Percentiles rank a stretch among this genome's conserved stretches.
phyloP scores from a whole-genome alignment of 805 yeast species.

The Saturnispora serradocipensis region DNA sequence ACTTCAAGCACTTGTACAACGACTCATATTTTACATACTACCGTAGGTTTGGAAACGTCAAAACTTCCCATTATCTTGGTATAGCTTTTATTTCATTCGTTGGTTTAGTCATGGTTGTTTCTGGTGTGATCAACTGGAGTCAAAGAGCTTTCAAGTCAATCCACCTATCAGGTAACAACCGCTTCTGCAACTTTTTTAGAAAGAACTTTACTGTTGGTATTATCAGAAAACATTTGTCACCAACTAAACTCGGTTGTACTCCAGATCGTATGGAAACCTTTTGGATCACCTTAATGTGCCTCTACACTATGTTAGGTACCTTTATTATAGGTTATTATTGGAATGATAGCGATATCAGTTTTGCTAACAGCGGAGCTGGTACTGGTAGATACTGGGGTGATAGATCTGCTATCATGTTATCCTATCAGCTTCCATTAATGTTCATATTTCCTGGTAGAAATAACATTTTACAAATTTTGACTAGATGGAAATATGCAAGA shows the following conservation, averaged over 20 bases:
- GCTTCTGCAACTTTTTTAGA: conserved; percentile 20
- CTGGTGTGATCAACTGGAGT: conserved; percentile 35
- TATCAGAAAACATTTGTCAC: conserved; percentile 17
- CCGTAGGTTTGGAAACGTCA: conserved; percentile 28
- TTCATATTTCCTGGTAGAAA: conserved; percentile 55
- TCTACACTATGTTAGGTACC: conserved; percentile 15
- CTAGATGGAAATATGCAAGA: conserved; percentile 49
- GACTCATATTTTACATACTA: conserved; percentile 20
- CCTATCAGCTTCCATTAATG: conserved; percentile 41
- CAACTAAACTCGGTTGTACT: conserved; percentile 24
- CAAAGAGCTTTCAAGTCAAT: conserved; percentile 32
- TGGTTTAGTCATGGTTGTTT: conserved; percentile 35
- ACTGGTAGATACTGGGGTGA: conserved; percentile 35
- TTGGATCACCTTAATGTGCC: conserved; percentile 32
- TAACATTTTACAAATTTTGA: conserved; percentile 48
- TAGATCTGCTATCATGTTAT: conserved; percentile 43
- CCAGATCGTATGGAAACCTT: conserved; percentile 48
- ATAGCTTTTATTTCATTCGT: conserved; percentile 40
- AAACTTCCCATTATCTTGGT: conserved; percentile 38
- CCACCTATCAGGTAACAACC: conserved; percentile 25
- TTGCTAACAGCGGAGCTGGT: conserved; percentile 15
- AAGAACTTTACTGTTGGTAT: conserved; percentile 21
- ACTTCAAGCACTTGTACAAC: conserved; percentile 17
- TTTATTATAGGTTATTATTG: conserved; percentile 19
- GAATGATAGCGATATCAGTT: conserved; percentile 18